Conservation (phyloP, 129 eudicot species). For the Ambrosia artemisiifolia region DNA sequence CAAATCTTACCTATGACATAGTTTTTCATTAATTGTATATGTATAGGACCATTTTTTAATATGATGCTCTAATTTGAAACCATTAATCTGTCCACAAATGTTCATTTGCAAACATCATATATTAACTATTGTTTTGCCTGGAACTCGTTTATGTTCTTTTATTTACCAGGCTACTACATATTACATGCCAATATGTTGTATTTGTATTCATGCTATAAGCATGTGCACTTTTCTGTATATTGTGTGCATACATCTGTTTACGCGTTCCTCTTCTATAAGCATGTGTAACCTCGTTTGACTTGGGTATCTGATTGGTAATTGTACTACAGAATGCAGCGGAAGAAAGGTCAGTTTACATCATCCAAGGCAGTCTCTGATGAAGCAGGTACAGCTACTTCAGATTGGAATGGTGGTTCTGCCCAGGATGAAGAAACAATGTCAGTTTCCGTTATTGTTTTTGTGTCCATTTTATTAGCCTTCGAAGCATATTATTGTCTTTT, state of each 20-base stretch:
- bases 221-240: background rate
- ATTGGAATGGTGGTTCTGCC: conserved; percentile 59
- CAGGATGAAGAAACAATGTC: conserved; percentile 84
- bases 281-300: background rate
- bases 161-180: background rate
- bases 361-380: conserved; percentile 62
- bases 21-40: background rate
- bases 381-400: conserved; percentile 57
- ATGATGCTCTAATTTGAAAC: background rate
- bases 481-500: conserved; percentile 7
- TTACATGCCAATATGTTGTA: background rate
- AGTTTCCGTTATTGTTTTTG: conserved; percentile 16
- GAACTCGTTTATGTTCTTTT: background rate
- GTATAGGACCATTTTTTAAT: background rate
- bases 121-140: background rate
- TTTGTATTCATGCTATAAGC: background rate
- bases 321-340: conserved; percentile 77
- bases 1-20: background rate
- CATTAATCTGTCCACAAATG: background rate
- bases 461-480: background rate
- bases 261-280: too few species aligned
- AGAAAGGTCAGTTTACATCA: conserved; percentile 93
- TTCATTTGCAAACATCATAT: conserved; percentile 1
- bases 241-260: background rate
- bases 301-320: conserved; percentile 18